Conservation (phyloP, 1,139 yeast genomes). For the Saccharomyces uvarum region DNA sequence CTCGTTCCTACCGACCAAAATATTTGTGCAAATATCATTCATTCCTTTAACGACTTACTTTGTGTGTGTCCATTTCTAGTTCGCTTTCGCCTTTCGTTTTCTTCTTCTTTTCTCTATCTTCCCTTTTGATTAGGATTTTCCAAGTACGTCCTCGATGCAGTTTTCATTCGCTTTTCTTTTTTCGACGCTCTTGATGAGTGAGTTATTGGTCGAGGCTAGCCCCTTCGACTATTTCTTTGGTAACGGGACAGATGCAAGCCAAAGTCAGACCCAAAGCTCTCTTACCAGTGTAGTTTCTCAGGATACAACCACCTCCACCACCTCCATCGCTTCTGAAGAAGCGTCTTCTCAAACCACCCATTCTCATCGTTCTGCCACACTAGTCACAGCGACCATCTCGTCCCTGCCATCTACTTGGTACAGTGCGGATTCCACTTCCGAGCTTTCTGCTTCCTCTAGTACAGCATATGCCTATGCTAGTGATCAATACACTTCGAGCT, state of each 20-base stretch:
- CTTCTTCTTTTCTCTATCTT: not conserved
- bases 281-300: not conserved
- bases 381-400: not conserved
- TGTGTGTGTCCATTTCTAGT: not conserved
- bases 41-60: not conserved
- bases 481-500: not conserved
- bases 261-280: not conserved
- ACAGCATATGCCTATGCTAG: not conserved
- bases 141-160: not conserved
- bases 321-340: not conserved
- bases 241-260: not conserved
- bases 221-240: not conserved
- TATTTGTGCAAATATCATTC: not conserved
- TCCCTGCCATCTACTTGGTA: not conserved
- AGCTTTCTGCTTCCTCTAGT: not conserved
- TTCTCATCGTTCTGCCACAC: not conserved
- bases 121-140: not conserved
- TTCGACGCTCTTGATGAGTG: not conserved
- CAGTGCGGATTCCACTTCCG: not conserved
- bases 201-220: not conserved
- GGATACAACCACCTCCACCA: not conserved
- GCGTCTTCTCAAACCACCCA: not conserved
- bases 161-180: not conserved
- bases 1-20: conserved; percentile 1
- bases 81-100: not conserved